phyloP scores from a whole-genome alignment of 108 stramenopile species.

The Cylindrotheca fusiformis region DNA sequence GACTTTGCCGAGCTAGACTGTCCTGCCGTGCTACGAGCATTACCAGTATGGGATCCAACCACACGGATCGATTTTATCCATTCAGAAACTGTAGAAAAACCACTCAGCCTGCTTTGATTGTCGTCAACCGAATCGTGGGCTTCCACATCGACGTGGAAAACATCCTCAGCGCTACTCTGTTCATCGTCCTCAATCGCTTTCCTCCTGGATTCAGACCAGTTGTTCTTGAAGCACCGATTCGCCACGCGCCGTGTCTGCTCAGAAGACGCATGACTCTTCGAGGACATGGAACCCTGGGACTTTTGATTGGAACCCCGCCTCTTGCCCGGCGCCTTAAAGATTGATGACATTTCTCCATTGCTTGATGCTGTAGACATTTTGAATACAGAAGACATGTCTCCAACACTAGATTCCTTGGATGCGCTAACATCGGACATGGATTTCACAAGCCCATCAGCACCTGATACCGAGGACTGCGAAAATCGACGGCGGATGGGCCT shows the following conservation, averaged over 20 bases:
- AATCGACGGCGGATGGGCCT: neutral
- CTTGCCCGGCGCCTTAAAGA: neutral
- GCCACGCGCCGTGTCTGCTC: neutral
- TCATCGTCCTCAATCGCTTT: slow-evolving; percentile 23
- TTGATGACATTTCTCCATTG: neutral
- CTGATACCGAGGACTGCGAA: slow-evolving; percentile 6
- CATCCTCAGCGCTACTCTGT: slow-evolving; percentile 15
- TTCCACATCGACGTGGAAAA: slow-evolving; percentile 31
- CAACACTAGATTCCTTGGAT: neutral
- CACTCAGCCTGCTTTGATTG: slow-evolving; percentile 12
- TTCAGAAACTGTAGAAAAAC: slow-evolving; percentile 31
- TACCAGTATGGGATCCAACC: slow-evolving; percentile 18
- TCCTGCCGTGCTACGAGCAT: too few species aligned
- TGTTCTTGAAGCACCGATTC: slow-evolving; percentile 10
- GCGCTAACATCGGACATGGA: neutral
- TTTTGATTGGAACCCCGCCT: neutral
- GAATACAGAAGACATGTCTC: neutral
- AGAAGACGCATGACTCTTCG: neutral
- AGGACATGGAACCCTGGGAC: neutral
- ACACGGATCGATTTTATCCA: slow-evolving; percentile 49
- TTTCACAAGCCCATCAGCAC: neutral
- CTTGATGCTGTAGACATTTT: neutral
- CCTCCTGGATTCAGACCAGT: slow-evolving; percentile 18
- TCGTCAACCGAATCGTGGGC: slow-evolving; percentile 1
- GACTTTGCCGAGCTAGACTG: too few species aligned